Evolutionary conservation across 106 monocot genomes (phyloP).

Genomic region (Amphibolis antarctica): DNA sequence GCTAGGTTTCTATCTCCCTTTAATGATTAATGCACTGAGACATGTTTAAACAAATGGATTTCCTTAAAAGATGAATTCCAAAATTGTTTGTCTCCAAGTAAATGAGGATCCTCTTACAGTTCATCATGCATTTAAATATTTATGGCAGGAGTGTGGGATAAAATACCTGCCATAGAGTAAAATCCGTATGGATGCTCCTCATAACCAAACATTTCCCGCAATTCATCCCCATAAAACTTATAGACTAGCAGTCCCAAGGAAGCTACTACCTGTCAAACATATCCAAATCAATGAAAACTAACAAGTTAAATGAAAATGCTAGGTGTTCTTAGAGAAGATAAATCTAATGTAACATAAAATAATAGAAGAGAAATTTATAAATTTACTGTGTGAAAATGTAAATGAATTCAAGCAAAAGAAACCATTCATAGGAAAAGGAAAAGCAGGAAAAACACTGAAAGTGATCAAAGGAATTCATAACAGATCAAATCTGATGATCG

Average conservation of each 20-base stretch:
- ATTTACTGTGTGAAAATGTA: no score
- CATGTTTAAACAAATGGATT: neutral
- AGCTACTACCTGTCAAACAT: constrained; percentile 49
- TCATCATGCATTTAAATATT: neutral
- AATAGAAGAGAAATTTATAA: no score
- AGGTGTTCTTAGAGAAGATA: no score
- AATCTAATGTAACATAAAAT: no score
- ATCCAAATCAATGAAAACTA: neutral
- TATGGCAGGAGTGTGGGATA: neutral
- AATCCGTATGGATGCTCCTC: constrained; percentile 92
- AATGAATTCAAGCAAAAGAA: no score
- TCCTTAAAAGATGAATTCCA: neutral
- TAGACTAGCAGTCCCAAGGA: constrained; percentile 75
- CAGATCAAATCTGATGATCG: no score
- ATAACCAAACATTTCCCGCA: constrained; percentile 97
- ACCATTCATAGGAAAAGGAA: no score
- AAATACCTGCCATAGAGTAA: constrained; percentile 63
- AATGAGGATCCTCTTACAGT: neutral
- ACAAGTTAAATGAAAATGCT: neutral
- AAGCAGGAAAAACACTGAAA: no score
- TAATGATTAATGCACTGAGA: no score
- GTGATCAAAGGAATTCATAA: no score
- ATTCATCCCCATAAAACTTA: constrained; percentile 85
- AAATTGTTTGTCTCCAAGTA: neutral
- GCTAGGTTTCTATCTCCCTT: no score